Conservation (phyloP, 108 stramenopile species). For the Nannochloropsis gaditana region DNA sequence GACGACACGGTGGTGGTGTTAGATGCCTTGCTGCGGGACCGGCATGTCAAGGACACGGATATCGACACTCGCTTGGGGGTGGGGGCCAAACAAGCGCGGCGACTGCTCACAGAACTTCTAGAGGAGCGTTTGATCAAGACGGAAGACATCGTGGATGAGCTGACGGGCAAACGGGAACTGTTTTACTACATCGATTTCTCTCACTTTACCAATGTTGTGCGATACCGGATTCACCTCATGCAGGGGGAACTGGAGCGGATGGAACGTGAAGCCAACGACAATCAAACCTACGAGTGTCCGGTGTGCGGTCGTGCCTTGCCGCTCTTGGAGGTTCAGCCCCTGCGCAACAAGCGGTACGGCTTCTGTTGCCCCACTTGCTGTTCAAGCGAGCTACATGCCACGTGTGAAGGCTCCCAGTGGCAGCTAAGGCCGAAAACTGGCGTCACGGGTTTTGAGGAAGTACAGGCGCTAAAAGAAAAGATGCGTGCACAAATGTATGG, state of each 20-base stretch:
- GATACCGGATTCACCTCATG: conserved; percentile 19
- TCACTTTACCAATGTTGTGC: conserved; percentile 8
- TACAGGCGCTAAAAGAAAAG: conserved; percentile 12
- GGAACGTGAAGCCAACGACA: background rate
- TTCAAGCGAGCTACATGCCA: background rate
- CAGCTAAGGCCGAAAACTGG: background rate
- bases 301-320: background rate
- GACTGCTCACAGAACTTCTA: conserved; percentile 4
- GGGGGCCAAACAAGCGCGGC: conserved; percentile 13
- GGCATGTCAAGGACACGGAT: background rate
- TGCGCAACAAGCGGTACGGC: conserved; percentile 11
- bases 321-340: background rate
- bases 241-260: background rate
- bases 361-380: conserved; percentile 2
- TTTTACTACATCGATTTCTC: conserved; percentile 12
- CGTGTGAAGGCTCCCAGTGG: background rate
- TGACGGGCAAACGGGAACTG: background rate
- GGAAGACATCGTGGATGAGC: background rate
- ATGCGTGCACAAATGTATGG: background rate
- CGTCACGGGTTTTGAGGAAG: conserved; percentile 12
- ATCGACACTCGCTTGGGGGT: conserved; percentile 3
- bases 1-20: conserved; percentile 14
- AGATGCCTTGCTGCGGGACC: background rate
- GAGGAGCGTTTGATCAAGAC: conserved; percentile 7
- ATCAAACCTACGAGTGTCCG: conserved; percentile 2